Evolutionary conservation across 2,329 filamentous ascomycete species (phyloP).

Genomic region (Escovopsis weberi): DNA sequence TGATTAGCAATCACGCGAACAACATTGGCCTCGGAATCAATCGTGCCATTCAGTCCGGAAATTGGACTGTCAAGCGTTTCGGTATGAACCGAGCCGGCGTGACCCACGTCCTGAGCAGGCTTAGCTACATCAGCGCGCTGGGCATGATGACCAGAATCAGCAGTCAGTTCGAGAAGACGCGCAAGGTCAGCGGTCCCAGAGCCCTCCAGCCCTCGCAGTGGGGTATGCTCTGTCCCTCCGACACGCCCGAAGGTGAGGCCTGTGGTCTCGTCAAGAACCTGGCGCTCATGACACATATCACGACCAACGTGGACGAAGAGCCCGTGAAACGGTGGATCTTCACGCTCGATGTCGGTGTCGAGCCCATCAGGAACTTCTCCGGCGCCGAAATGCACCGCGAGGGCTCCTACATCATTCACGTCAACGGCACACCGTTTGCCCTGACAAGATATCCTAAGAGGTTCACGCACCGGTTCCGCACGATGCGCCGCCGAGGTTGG

Average conservation of each 20-base stretch:
- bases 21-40: constrained; percentile 90
- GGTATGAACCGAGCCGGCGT: constrained; percentile 97
- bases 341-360: constrained; percentile 71
- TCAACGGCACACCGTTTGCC: constrained; percentile 90
- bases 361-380: constrained; percentile 52
- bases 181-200: constrained; percentile 90
- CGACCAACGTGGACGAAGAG: constrained; percentile 85
- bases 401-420: constrained; percentile 78
- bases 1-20: constrained; percentile 72
- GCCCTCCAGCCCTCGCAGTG: constrained; percentile 95
- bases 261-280: constrained; percentile 97
- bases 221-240: constrained; percentile 92
- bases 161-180: constrained; percentile 96
- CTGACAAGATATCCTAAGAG: constrained; percentile 73
- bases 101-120: constrained; percentile 84
- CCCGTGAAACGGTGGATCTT: constrained; percentile 80
- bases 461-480: constrained; percentile 74
- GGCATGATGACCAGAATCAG: constrained; percentile 99
- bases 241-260: constrained; percentile 96
- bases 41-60: constrained; percentile 89
- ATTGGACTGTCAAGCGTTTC: constrained; percentile 96
- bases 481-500: constrained; percentile 74
- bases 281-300: constrained; percentile 98
- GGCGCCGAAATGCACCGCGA: constrained; percentile 77
- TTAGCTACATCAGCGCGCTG: constrained; percentile 91